Evolutionary conservation across 257 asterid species (phyloP).

Genomic region (Ajuga chamaepitys): DNA sequence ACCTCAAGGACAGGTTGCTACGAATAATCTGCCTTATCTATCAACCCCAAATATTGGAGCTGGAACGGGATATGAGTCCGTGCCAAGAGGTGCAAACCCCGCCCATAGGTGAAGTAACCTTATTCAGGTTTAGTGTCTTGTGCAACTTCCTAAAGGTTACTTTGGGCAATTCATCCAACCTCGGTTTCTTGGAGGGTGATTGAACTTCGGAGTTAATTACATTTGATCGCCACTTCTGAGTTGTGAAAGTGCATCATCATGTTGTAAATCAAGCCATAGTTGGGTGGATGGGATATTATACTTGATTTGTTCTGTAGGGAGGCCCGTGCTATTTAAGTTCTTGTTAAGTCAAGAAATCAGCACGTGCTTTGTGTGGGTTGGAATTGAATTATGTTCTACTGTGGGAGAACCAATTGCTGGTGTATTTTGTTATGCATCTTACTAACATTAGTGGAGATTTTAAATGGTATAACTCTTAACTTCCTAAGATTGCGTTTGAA

Average conservation of each 20-base stretch:
- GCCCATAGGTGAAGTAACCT: conserved; percentile 33
- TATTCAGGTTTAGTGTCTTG: neutral
- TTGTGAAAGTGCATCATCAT: too few relatives aligned
- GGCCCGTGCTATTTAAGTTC: too few relatives aligned
- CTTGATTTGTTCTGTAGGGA: too few relatives aligned
- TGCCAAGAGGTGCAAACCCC: conserved; percentile 45
- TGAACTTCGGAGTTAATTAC: neutral
- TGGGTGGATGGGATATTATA: too few relatives aligned
- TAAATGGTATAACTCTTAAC: too few relatives aligned
- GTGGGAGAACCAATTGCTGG: neutral
- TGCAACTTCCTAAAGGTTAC: neutral
- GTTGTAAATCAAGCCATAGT: neutral
- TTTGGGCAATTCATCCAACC: neutral
- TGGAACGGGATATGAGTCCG: conserved; percentile 41
- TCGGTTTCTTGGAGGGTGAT: neutral
- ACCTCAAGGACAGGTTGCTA: conserved; percentile 48
- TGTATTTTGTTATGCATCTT: too few relatives aligned
- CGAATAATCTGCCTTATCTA: conserved; percentile 26
- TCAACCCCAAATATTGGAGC: conserved; percentile 35
- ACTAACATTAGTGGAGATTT: too few relatives aligned
- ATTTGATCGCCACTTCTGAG: too few relatives aligned
- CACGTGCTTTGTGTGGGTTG: neutral
- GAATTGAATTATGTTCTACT: neutral
- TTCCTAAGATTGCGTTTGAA: too few relatives aligned
- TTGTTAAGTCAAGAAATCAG: too few relatives aligned